These are phyloP conservation scores for Neospermospora avenae DNA, from an alignment of 2,329 filamentous ascomycete species.

Conservation along the genomic window DNA sequence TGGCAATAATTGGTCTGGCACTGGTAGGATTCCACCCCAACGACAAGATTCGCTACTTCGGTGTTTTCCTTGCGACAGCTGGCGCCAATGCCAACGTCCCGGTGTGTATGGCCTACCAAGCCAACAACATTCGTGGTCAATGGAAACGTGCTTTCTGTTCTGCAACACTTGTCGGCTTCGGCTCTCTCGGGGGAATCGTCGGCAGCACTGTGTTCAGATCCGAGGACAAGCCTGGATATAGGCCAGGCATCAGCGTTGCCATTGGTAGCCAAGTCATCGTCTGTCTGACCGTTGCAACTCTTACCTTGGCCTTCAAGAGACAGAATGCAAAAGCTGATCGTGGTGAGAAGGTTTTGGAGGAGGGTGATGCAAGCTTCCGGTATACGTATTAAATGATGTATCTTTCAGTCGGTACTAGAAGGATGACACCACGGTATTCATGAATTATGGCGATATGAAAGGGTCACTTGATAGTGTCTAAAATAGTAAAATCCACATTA, in stretches of 20 bases:
- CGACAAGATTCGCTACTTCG: slow-evolving; percentile 50
- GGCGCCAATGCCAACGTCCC: slow-evolving; percentile 72
- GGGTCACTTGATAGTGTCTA: too few relatives aligned
- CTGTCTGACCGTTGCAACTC: slow-evolving; percentile 27
- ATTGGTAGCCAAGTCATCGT: slow-evolving; percentile 22
- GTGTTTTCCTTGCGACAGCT: slow-evolving; percentile 48
- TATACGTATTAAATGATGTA: slow-evolving; percentile 24
- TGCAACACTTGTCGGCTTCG: slow-evolving; percentile 71
- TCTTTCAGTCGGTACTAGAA: neutral
- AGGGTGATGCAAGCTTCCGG: slow-evolving; percentile 32
- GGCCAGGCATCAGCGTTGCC: slow-evolving; percentile 27
- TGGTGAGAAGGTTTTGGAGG: slow-evolving; percentile 36
- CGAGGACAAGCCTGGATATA: slow-evolving; percentile 51
- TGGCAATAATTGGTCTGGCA: slow-evolving; percentile 44
- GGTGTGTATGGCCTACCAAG: slow-evolving; percentile 72
- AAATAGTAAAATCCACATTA: too few relatives aligned
- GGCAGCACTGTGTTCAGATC: slow-evolving; percentile 69
- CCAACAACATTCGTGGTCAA: slow-evolving; percentile 75
- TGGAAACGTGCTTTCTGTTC: slow-evolving; percentile 83
- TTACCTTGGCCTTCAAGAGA: slow-evolving; percentile 32
- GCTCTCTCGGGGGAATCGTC: slow-evolving; percentile 74
- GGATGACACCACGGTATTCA: neutral
- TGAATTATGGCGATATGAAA: neutral
- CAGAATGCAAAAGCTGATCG: slow-evolving; percentile 34
- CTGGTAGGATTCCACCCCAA: slow-evolving; percentile 48